A percentile compares a stretch with the other conserved stretches of the same genome.
Conservation (phyloP, 1,284 basidiomycete genomes). For the Pseudozyma pruni region DNA sequence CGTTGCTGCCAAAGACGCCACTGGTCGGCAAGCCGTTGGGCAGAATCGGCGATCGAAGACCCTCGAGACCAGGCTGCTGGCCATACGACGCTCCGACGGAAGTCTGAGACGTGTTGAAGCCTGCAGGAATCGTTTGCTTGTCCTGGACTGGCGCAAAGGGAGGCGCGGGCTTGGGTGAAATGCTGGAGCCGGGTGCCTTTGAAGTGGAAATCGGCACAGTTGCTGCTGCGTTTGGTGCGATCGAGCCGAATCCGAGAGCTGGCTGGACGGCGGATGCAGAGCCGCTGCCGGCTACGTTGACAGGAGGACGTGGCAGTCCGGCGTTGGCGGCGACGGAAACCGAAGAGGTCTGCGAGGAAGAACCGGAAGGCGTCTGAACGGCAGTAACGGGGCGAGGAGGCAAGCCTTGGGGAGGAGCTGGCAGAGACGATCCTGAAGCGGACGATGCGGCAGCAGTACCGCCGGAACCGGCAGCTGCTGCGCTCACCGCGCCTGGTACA, state of each 20-base stretch:
- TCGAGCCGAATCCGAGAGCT: slow-evolving; percentile 45
- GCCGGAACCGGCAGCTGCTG: slow-evolving; percentile 8
- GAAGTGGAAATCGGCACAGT: slow-evolving; percentile 14
- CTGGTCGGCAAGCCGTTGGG: slow-evolving; percentile 42
- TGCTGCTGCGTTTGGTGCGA: slow-evolving; percentile 21
- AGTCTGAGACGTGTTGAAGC: slow-evolving; percentile 13
- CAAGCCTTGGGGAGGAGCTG: slow-evolving; percentile 58
- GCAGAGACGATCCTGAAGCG: slow-evolving; percentile 33
- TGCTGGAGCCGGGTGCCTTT: slow-evolving; percentile 27
- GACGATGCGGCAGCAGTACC: slow-evolving; percentile 11
- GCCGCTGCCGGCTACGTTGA: slow-evolving; percentile 17
- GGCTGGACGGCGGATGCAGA: slow-evolving; percentile 12
- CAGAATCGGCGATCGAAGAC: slow-evolving; percentile 47
- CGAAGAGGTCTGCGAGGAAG: slow-evolving; percentile 37
- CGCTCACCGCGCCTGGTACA: background rate
- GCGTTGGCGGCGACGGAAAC: slow-evolving; percentile 44
- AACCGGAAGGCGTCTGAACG: slow-evolving; percentile 38
- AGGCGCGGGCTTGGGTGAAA: slow-evolving; percentile 37
- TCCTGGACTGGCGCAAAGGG: slow-evolving; percentile 22
- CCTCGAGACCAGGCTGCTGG: slow-evolving; percentile 43
- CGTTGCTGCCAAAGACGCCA: slow-evolving; percentile 31
- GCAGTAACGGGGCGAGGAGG: slow-evolving; percentile 53
- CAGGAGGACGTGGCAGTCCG: slow-evolving; percentile 50
- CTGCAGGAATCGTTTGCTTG: slow-evolving; percentile 21
- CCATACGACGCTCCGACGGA: slow-evolving; percentile 19